Percentiles rank a stretch among this genome's conserved stretches.
Evolutionary conservation across 306 rosid species (phyloP).

Genomic region (Hippophae rhamnoides): DNA sequence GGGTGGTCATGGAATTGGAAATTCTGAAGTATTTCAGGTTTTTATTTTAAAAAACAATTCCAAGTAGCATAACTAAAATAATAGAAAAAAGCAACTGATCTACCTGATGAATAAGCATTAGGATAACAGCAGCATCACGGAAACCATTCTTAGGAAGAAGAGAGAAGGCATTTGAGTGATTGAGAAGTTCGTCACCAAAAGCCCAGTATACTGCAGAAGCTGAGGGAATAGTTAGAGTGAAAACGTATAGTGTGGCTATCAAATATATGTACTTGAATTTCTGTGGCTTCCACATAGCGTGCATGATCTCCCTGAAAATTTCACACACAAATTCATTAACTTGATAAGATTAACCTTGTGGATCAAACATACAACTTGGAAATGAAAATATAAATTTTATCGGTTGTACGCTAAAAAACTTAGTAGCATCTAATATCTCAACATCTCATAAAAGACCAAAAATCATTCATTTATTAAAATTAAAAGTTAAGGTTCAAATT

Average conservation of each 20-base stretch:
- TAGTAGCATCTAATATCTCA: no score
- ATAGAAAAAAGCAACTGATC: neutral
- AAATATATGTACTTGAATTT: conserved; percentile 83
- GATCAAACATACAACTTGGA: no score
- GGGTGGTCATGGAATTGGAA: no score
- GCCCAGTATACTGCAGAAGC: conserved; percentile 91
- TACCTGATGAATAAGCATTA: conserved; percentile 97
- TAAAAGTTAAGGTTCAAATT: no score
- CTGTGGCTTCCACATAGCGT: conserved; percentile 99
- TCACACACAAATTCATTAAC: neutral
- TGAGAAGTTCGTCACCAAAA: conserved; percentile 74
- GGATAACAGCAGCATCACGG: conserved; percentile 82
- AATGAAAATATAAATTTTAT: no score
- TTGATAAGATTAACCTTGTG: no score
- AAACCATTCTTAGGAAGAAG: conserved; percentile 66
- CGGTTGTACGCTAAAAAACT: no score
- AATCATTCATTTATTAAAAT: no score
- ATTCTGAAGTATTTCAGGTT: no score
- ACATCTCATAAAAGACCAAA: no score
- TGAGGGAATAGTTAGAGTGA: conserved; percentile 81
- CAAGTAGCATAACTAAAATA: no score
- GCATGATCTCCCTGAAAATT: conserved; percentile 84
- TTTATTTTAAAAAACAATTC: no score
- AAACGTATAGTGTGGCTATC: conserved; percentile 86
- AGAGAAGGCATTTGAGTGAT: conserved; percentile 85